Conservation (phyloP, 2,329 filamentous ascomycete genomes). For the Emericellopsis cladophorae region DNA sequence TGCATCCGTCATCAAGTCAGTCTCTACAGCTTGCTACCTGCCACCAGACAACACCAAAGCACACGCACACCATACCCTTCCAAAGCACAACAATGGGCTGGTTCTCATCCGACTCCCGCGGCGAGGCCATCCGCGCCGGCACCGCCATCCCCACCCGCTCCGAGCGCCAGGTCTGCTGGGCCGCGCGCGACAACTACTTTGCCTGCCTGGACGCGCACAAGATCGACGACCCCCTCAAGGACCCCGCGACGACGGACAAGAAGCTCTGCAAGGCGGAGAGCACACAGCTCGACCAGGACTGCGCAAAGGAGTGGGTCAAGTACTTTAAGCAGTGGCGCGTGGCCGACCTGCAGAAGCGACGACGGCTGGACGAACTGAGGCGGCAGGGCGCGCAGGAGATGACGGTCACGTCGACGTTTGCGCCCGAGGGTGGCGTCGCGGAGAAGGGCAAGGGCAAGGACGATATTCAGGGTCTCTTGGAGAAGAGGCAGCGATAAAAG, state of each 20-base stretch:
- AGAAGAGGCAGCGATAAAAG: constrained; percentile 11
- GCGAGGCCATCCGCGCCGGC: constrained; percentile 41
- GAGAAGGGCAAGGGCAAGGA: constrained; percentile 18
- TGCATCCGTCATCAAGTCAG: too few relatives aligned
- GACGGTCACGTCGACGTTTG: constrained; percentile 24
- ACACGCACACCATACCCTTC: not conserved
- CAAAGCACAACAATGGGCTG: constrained; percentile 26
- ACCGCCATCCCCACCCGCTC: constrained; percentile 70
- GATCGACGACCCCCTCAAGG: constrained; percentile 57
- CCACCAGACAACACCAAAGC: not conserved
- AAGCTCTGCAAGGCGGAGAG: constrained; percentile 26
- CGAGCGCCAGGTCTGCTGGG: constrained; percentile 79
- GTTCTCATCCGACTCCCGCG: constrained; percentile 28
- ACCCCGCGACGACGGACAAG: constrained; percentile 21
- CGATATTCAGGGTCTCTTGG: constrained; percentile 25
- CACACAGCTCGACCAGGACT: constrained; percentile 66
- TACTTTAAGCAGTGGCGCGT: constrained; percentile 97
- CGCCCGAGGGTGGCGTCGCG: constrained; percentile 16
- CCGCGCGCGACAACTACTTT: constrained; percentile 80
- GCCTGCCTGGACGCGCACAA: constrained; percentile 68
- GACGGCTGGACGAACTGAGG: constrained; percentile 63
- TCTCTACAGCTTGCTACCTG: too few relatives aligned
- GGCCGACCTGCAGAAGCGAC: constrained; percentile 77
- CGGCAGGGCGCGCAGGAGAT: constrained; percentile 59
- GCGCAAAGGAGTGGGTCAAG: constrained; percentile 86